Percentiles rank a stretch among this genome's conserved stretches.
Conservation (phyloP, 305 asterid species). For the Fraxinus greggii region DNA sequence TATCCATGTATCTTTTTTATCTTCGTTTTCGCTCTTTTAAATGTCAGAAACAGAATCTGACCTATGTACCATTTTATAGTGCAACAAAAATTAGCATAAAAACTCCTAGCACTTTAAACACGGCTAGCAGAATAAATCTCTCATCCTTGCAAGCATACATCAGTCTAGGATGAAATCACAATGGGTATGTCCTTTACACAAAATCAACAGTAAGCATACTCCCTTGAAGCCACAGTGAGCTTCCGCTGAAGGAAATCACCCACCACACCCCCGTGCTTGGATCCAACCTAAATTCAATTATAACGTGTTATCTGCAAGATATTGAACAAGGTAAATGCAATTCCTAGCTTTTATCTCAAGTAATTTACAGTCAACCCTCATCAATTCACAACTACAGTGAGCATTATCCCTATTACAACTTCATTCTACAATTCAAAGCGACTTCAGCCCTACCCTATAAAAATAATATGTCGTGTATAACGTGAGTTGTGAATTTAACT, state of each 20-base stretch:
- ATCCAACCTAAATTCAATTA: not conserved
- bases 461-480: not conserved
- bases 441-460: not conserved
- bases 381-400: not conserved
- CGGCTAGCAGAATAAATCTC: not conserved
- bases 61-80: not conserved
- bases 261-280: not conserved
- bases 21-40: not conserved
- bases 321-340: not conserved
- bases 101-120: not conserved
- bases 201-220: not conserved
- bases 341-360: not conserved
- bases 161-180: not conserved
- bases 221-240: not conserved
- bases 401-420: slow-evolving; percentile 1
- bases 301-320: not conserved
- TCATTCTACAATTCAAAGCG: slow-evolving; percentile 2
- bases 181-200: not conserved
- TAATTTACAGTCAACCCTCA: not conserved
- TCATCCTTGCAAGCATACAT: not conserved
- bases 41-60: not conserved
- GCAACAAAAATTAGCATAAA: not conserved
- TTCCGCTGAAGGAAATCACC: not conserved
- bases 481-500: slow-evolving; percentile 5
- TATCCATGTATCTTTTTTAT: not conserved